A percentile compares a stretch with the other conserved stretches of the same genome.
phyloP scores from a whole-genome alignment of 768 basidiomycete genomes.

The Obba rivulosa region DNA sequence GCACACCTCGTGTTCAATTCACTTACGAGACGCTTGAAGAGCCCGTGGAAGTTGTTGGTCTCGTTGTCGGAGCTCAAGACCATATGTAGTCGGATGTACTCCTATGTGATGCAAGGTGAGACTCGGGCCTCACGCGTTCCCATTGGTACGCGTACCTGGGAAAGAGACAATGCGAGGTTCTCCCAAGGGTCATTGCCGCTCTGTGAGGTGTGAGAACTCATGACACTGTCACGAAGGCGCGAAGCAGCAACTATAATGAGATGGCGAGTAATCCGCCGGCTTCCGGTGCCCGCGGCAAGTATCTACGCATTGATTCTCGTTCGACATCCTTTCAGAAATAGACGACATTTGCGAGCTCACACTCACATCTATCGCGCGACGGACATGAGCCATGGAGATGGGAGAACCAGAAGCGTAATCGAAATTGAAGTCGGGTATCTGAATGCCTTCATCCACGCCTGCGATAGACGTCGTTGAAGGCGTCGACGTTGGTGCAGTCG shows the following conservation, averaged over 20 bases:
- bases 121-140: conserved; percentile 34
- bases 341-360: not conserved
- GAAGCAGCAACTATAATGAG: conserved; percentile 16
- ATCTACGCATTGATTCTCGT: conserved; percentile 5
- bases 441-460: conserved; percentile 7
- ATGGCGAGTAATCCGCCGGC: conserved; percentile 33
- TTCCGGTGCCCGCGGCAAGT: conserved; percentile 5
- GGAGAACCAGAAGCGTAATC: conserved; percentile 6
- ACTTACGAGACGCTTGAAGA: conserved; percentile 32
- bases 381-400: conserved; percentile 13
- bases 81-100: conserved; percentile 54
- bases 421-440: conserved; percentile 16
- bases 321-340: not conserved
- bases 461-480: conserved; percentile 4
- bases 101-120: conserved; percentile 36
- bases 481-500: conserved; percentile 14
- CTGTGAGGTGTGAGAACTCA: not conserved
- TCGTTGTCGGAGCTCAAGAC: conserved; percentile 43
- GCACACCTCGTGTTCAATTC: not conserved
- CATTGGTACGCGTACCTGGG: conserved; percentile 15
- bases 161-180: conserved; percentile 13
- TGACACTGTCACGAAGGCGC: not conserved
- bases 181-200: conserved; percentile 22
- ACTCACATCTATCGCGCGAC: conserved; percentile 16
- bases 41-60: conserved; percentile 38